Percentiles rank a stretch among this genome's conserved stretches.
phyloP scores from a whole-genome alignment of 164 flowering plant genomes.

The Umbilicus rupestris region DNA sequence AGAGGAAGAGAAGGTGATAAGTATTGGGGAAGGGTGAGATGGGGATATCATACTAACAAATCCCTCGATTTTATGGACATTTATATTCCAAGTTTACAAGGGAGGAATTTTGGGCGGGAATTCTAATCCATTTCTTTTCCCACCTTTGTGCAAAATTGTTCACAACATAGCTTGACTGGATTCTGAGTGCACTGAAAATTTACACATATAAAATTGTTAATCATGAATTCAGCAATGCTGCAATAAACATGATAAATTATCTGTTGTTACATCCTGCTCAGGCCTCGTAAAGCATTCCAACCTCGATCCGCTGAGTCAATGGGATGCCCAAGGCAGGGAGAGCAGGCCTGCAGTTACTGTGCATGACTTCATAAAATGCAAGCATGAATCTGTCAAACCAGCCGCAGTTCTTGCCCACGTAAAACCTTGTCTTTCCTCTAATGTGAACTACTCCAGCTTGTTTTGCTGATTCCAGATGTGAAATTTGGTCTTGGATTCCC shows the following conservation, averaged over 20 bases:
- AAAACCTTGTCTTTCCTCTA: constrained; percentile 66
- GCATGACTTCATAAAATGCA: constrained; percentile 61
- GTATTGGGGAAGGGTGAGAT: background rate
- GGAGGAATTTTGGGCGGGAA: too few relatives aligned
- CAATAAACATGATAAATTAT: too few relatives aligned
- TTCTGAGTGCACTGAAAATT: too few relatives aligned
- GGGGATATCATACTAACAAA: constrained; percentile 1
- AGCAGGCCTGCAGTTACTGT: constrained; percentile 61
- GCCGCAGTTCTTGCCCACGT: constrained; percentile 32
- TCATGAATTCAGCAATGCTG: too few relatives aligned
- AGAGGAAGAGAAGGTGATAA: too few relatives aligned
- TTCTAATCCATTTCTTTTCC: too few relatives aligned
- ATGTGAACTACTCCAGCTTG: constrained; percentile 54
- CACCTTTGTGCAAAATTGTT: too few relatives aligned
- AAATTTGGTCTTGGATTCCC: constrained; percentile 31
- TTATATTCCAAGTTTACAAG: too few relatives aligned
- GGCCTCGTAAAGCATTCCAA: constrained; percentile 81
- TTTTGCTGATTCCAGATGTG: constrained; percentile 39
- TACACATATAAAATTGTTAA: too few relatives aligned
- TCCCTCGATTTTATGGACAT: background rate
- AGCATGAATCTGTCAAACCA: constrained; percentile 62
- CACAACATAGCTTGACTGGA: too few relatives aligned
- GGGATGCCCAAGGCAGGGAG: constrained; percentile 60
- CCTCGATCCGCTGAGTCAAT: constrained; percentile 48
- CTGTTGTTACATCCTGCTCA: constrained; percentile 24